Conservation (phyloP, 331 rosid genomes). For the Erythrophleum ivorense region DNA sequence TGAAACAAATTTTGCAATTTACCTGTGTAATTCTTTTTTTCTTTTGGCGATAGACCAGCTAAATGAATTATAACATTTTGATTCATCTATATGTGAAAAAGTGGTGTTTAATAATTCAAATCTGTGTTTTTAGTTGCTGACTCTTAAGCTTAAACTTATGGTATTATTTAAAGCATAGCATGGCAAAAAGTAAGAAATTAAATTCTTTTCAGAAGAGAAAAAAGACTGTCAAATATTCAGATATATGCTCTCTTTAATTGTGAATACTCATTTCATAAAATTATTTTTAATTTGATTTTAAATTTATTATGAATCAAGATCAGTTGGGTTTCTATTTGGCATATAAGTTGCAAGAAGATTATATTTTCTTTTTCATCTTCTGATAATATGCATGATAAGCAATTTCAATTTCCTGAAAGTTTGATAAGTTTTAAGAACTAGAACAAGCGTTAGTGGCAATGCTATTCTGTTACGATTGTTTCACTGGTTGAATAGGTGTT, state of each 20-base stretch:
- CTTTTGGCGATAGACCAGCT: not conserved
- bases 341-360: not conserved
- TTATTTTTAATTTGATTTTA: not conserved
- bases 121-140: not conserved
- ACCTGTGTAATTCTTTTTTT: not conserved
- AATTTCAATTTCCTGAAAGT: not conserved
- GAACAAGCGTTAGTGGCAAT: not conserved
- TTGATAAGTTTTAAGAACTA: not conserved
- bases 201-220: not conserved
- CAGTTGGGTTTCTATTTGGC: constrained; percentile 9
- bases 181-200: not conserved
- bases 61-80: not conserved
- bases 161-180: not conserved
- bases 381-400: not conserved
- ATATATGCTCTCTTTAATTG: not conserved
- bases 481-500: not conserved
- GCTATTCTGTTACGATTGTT: not conserved
- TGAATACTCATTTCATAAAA: not conserved
- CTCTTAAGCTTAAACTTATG: not conserved
- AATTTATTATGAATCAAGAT: not conserved
- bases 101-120: not conserved
- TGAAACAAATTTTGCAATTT: not conserved
- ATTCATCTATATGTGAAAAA: not conserved
- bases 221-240: not conserved
- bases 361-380: not conserved